A percentile compares a stretch with the other conserved stretches of the same genome.
phyloP scores from a whole-genome alignment of 345 rosid species.

The Lenwebbia sp. region DNA sequence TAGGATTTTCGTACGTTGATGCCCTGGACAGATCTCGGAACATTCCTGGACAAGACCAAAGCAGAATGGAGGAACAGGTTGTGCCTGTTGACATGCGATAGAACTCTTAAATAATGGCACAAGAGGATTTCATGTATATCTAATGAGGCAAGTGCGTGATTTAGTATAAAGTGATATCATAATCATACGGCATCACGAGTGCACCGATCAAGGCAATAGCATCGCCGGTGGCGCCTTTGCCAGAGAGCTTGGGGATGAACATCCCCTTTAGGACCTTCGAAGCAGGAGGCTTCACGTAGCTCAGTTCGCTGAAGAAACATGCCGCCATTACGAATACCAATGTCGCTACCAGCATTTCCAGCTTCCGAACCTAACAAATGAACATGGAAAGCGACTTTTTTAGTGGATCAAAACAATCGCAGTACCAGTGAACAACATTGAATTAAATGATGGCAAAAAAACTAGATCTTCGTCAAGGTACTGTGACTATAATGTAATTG shows the following conservation, averaged over 20 bases:
- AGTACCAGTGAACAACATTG: neutral
- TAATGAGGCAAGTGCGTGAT: neutral
- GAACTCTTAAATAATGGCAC: neutral
- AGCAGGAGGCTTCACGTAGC: neutral
- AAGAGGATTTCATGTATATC: neutral
- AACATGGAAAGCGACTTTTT: neutral
- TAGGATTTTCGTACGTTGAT: conserved; percentile 22
- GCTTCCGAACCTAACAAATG: conserved; percentile 2
- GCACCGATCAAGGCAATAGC: conserved; percentile 9
- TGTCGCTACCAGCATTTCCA: neutral
- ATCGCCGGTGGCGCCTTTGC: neutral
- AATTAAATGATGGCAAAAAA: neutral
- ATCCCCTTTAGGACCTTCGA: neutral
- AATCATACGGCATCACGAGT: conserved; percentile 7
- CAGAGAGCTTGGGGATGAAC: conserved; percentile 2
- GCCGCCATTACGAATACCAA: neutral
- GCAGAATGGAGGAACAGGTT: conserved; percentile 36
- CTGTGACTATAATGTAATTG: neutral
- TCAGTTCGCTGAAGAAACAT: conserved; percentile 5
- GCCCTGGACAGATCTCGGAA: conserved; percentile 36
- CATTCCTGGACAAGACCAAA: conserved; percentile 21
- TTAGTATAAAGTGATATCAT: neutral
- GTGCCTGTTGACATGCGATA: neutral
- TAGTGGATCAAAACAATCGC: neutral
- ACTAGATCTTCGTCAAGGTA: neutral